phyloP scores from a whole-genome alignment of 2,329 filamentous ascomycete species.

The Aspergillus fumigatiaffinis region DNA sequence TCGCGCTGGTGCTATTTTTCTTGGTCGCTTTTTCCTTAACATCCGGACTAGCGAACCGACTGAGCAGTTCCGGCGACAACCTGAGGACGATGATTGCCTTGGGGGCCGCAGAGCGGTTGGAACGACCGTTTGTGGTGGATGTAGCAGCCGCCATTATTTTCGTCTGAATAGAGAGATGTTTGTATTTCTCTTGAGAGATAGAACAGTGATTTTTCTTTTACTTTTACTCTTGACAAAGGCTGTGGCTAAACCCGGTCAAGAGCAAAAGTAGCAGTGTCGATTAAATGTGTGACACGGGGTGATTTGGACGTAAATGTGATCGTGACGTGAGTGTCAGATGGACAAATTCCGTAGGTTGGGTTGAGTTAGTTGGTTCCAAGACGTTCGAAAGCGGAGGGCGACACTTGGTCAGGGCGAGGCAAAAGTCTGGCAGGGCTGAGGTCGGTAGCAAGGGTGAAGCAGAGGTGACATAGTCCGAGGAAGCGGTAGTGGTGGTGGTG shows the following conservation, averaged over 20 bases:
- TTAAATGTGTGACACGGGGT: neutral
- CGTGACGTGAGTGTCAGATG: constrained; percentile 20
- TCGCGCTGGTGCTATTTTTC: constrained; percentile 16
- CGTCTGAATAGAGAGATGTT: neutral
- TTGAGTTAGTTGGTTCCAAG: constrained; percentile 11
- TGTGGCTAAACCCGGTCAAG: neutral
- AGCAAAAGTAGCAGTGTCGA: constrained; percentile 9
- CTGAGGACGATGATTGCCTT: constrained; percentile 37
- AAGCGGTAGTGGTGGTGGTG: constrained; percentile 12
- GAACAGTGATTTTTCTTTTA: neutral
- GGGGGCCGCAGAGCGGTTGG: constrained; percentile 27
- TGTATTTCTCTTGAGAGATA: neutral
- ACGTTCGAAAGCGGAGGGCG: constrained; percentile 18
- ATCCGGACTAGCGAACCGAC: constrained; percentile 29
- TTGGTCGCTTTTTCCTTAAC: constrained; percentile 19
- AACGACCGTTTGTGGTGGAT: constrained; percentile 34
- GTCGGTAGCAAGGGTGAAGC: constrained; percentile 18
- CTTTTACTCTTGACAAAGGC: neutral
- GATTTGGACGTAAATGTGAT: constrained; percentile 10
- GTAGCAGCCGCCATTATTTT: constrained; percentile 14
- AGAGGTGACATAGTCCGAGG: constrained; percentile 30
- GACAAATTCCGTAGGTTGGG: constrained; percentile 5
- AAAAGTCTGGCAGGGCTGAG: constrained; percentile 26
- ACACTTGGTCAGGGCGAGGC: constrained; percentile 30
- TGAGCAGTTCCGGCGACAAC: constrained; percentile 34